Base-by-base conservation (phyloP, 768 basidiomycete species). In the Leccinum subgranulosum region DNA sequence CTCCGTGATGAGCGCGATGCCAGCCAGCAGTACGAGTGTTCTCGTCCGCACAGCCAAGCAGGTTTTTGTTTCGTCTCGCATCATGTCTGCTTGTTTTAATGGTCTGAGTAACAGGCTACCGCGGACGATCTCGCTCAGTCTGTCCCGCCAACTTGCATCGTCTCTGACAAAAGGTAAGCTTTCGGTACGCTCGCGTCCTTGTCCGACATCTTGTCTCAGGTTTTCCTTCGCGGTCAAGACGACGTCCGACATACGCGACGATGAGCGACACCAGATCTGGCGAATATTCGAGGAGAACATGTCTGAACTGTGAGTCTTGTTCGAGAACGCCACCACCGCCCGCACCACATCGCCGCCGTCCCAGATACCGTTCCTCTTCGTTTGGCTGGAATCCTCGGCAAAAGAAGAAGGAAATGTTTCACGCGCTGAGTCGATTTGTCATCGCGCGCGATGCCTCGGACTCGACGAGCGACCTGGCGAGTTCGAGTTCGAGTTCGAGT, bases 371-470 rank as follows among this genome's bases (percentile, higher is more conserved):
- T 12, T 52, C 64, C 6, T 87, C 87, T 4, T 83, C 84, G 17
- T 81, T 87, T 66, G 86, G 86, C 47, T 91, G 87, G 85, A 68
- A 87, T 53, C 81, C 86, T 29, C 58, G 61, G 1, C 66, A 74
- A 8, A 90, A 90, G 73, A 69, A 66, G 36, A 70, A 68, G 34
- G 88, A 92, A 65, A 68, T 90, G 34, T 91, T 90, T 63, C 65
- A 86, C 64, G 47, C 64, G 2, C 67, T 76, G 29, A 84, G 87
- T 47, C 83, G 90, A 19, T 90, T 86, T 67, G 66, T 90, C 54
- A 57, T 89, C 23, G 74, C 80, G 7, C 58, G 52, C 25, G 60
- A 54, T 25, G 15, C 46, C 28, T 59, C 65, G 21, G 57, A 46
- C 55, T 64, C 23, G 56, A 15, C 58, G 39, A 29, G 23, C 60